phyloP scores from a whole-genome alignment of 164 flowering plant species.

The Cinnamomum micranthum region DNA sequence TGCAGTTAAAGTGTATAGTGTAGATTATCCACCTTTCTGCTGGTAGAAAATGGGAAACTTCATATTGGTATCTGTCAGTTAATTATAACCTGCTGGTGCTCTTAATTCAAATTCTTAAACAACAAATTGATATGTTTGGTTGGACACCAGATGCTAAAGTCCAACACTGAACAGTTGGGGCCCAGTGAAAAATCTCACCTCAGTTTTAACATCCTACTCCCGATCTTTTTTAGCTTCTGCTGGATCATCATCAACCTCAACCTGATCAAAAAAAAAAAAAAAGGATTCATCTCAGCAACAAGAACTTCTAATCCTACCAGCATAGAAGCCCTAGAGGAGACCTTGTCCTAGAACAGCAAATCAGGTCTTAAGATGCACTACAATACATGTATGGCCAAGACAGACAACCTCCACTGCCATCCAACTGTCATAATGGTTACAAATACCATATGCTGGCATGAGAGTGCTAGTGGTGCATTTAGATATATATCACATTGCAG shows the following conservation, averaged over 20 bases:
- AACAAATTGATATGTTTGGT: too few species aligned
- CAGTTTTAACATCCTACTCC: constrained; percentile 45
- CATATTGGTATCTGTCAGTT: too few species aligned
- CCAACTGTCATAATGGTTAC: background rate
- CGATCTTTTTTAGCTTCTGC: constrained; percentile 71
- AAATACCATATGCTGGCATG: background rate
- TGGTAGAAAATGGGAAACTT: too few species aligned
- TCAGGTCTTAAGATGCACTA: background rate
- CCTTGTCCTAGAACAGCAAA: background rate
- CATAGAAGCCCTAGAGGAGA: background rate
- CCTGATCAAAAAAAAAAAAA: constrained; percentile 34
- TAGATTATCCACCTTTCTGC: too few species aligned
- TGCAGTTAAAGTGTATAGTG: too few species aligned
- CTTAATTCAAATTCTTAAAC: too few species aligned
- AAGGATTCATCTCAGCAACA: background rate
- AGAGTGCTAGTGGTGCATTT: background rate
- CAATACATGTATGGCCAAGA: background rate
- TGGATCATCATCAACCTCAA: constrained; percentile 95
- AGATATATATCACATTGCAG: background rate
- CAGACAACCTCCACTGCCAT: background rate
- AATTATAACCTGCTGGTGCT: too few species aligned
- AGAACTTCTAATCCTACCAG: background rate
- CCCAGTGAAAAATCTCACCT: constrained; percentile 36
- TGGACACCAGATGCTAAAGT: too few species aligned
- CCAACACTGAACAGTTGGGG: background rate